phyloP scores from a whole-genome alignment of 768 basidiomycete genomes.

The Auriculariales sp. region DNA sequence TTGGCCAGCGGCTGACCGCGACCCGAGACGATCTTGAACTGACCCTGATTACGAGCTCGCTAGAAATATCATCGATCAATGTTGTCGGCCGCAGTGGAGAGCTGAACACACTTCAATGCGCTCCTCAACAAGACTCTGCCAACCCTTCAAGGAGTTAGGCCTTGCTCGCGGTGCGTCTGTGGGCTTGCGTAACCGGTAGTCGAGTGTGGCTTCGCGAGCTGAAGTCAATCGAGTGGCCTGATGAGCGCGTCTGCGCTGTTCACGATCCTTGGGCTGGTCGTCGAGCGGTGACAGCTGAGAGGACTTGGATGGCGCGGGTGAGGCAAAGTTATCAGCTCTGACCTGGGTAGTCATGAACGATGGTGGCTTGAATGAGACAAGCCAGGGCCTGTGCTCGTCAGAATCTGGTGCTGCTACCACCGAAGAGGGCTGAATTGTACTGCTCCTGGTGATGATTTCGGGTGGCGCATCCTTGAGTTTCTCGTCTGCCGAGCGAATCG shows the following conservation, averaged over 20 bases:
- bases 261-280: constrained; percentile 31
- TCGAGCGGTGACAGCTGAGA: constrained; percentile 4
- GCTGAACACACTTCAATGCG: constrained; percentile 47
- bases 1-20: constrained; percentile 36
- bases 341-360: constrained; percentile 42
- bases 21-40: constrained; percentile 61
- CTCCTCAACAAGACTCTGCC: constrained; percentile 64
- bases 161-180: constrained; percentile 22
- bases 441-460: constrained; percentile 13
- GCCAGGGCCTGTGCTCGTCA: constrained; percentile 52
- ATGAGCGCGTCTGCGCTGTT: constrained; percentile 35
- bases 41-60: constrained; percentile 52
- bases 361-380: constrained; percentile 46
- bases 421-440: background rate
- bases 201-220: constrained; percentile 61
- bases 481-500: constrained; percentile 46
- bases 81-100: background rate
- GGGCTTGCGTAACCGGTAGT: constrained; percentile 52
- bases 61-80: constrained; percentile 13
- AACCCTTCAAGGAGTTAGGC: constrained; percentile 56
- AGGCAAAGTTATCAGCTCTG: constrained; percentile 33
- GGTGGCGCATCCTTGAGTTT: constrained; percentile 41
- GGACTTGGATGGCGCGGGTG: constrained; percentile 4
- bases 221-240: constrained; percentile 40
- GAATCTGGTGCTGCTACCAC: too few species aligned